Base-by-base conservation (phyloP, 495 filamentous ascomycete species). In the Stereocaulon alpinum region DNA sequence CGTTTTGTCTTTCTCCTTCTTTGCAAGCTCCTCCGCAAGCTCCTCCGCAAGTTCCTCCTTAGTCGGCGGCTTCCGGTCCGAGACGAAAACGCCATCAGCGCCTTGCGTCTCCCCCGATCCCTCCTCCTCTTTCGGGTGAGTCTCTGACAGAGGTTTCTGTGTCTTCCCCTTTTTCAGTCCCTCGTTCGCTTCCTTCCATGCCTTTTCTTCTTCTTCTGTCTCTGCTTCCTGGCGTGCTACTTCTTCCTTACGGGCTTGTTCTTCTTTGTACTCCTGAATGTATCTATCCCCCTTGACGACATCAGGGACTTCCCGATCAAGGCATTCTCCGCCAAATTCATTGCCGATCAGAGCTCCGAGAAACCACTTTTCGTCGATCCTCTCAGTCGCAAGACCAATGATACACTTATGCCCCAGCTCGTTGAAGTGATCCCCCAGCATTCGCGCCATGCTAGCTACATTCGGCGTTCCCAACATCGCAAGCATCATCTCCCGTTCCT, bases 401-500 rank as follows among this genome's bases (percentile, higher is more conserved):
- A 52, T 52, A 29, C 49, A 52, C 30, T 52, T 52, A 11, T 52
- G 49, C n/a, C 49, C 49, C 17, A 52, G 11, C 6, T 52, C 49
- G 2, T 17, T n/a, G 15, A 52, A 52, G 7, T 52, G 49, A 14
- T 52, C 49, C 4, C 24, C 49, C 7, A 52, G 1, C 49, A 52
- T 52, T 1, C 49, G 24, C 17, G 49, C 49, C 30, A 52, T 34
- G 27, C 49, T 52, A 2, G 49, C 49, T 37, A 52, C 49, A 52
- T 52, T 52, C 2, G 49, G 30, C 2, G 49, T 52, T 10, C 49
- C 49, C 30, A 52, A 34, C 30, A 52, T 22, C 5, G 49, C 49
- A 12, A 52, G 49, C 49, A 52, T 52, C 49, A 52, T 52, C 49
- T 52, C 49, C 49, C 27, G 30, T 52, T 52, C 30, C 17, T 32